Evolutionary conservation across 805 yeast species (phyloP), one percentile per base, ranked within the genome.

Genomic region (Saccharomyces eubayanus): DNA sequence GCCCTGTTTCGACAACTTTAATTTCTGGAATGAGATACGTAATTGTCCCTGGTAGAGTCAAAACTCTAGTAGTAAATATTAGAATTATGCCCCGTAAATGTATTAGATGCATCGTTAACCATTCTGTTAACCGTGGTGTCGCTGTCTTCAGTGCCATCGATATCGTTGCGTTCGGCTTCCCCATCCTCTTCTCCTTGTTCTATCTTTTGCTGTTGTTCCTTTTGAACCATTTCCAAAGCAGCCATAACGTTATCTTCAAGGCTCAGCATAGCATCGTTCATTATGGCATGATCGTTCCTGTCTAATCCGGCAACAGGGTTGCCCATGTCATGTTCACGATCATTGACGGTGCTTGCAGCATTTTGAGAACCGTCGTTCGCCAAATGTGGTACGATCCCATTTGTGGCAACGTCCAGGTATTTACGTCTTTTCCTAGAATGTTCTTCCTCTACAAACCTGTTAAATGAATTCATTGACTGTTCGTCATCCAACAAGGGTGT

Each of bases 201-300:
- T 46, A 46, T 46, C 12, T 46, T 20, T 20, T 50, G 43, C 40
- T 55, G 53, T 31, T 60, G 60, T 30, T 59, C 60, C 41, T 61
- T 57, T 41, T 59, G 61, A 9, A 58, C 65, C 30, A 63, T 57
- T 54, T 62, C 62, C 9, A 64, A 61, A 2, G 67, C 66, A 3
- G 65, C 65, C 59, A 66, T 59, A 4, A 62, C 66, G 55, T 66
- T 64, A 46, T 64, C 67, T 6, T 65, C 70, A 3, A 67, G 51
- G 49, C 61, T 57, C 28, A 59, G 40, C 45, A 62, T 55, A 3
- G 67, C 66, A 48, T 62, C 63, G 41, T 64, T 63, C 53, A 66
- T 62, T 10, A 56, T 49, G 46, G 48, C 53, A 29, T 57, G 55
- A 27, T 55, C 52, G 24, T 43, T 31, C 40, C 50, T 31, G 31